These are phyloP conservation scores for Blepharisma stoltei DNA, from an alignment of 73 alveolate genomes.

Conservation along the genomic window DNA sequence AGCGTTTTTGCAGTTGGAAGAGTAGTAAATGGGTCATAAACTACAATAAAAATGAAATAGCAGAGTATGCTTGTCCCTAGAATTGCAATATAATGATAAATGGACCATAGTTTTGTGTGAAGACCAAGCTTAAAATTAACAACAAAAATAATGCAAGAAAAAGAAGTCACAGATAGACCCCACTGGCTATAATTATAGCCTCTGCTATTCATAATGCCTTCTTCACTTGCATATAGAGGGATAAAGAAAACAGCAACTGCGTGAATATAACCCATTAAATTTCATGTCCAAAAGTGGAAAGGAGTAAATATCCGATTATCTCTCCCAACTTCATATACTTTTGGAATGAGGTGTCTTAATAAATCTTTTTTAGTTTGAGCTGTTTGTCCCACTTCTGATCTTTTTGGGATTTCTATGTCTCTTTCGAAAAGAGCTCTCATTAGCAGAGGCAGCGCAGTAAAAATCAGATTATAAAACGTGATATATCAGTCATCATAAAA, in stretches of 20 bases:
- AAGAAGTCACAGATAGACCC: conserved; percentile 34
- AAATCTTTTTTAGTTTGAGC: conserved; percentile 29
- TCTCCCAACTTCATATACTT: conserved; percentile 40
- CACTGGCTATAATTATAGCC: conserved; percentile 34
- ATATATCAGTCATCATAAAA: conserved; percentile 86
- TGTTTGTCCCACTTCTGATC: conserved; percentile 26
- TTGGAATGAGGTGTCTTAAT: conserved; percentile 34
- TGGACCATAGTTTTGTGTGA: conserved; percentile 36
- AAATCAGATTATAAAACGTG: conserved; percentile 89
- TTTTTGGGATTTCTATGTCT: conserved; percentile 55
- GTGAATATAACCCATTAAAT: conserved; percentile 34
- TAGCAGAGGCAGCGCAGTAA: conserved; percentile 92
- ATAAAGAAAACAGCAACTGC: conserved; percentile 28
- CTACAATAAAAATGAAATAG: not conserved
- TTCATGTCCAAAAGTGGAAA: conserved; percentile 33
- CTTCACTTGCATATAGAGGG: conserved; percentile 28
- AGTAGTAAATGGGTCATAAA: not conserved
- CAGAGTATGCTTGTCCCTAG: not conserved
- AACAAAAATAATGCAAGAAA: conserved; percentile 42
- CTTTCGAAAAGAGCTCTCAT: conserved; percentile 85
- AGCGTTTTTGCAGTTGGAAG: not conserved
- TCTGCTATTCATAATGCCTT: conserved; percentile 16
- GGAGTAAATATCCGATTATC: conserved; percentile 42
- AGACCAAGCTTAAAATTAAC: conserved; percentile 39
- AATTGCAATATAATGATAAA: not conserved